phyloP scores from a whole-genome alignment of 2,329 filamentous ascomycete species.

The Calonectria pseudoreteaudii region DNA sequence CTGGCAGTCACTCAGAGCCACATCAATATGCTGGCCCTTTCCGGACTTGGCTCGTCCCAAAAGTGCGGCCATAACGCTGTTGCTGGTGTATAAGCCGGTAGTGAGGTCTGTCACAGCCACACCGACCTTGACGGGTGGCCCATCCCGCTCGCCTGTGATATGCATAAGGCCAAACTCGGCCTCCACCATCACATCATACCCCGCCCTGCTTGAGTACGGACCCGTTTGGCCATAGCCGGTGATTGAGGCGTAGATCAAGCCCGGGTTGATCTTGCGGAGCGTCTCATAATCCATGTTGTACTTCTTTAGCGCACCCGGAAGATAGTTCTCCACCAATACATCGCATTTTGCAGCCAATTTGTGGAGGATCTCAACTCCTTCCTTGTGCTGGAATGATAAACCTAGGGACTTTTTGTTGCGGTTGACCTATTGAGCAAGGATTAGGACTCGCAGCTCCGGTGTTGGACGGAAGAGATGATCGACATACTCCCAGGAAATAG shows the following conservation, averaged over 20 bases:
- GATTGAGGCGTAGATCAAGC: constrained; percentile 93
- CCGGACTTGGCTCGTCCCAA: constrained; percentile 80
- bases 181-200: constrained; percentile 99
- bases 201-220: constrained; percentile 86
- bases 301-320: constrained; percentile 89
- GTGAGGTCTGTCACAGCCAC: constrained; percentile 97
- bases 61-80: constrained; percentile 94
- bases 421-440: constrained; percentile 73
- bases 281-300: constrained; percentile 91
- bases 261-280: constrained; percentile 83
- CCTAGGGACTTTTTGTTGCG: constrained; percentile 97
- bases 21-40: constrained; percentile 91
- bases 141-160: constrained; percentile 90
- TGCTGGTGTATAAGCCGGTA: constrained; percentile 93
- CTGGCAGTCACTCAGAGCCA: constrained; percentile 92
- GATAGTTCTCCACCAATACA: constrained; percentile 95
- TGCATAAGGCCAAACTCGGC: constrained; percentile 99
- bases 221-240: constrained; percentile 98
- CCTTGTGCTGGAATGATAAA: constrained; percentile 87
- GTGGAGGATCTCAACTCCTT: constrained; percentile 89
- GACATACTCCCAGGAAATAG: constrained; percentile 87
- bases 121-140: constrained; percentile 94
- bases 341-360: constrained; percentile 87
- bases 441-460: constrained; percentile 31
- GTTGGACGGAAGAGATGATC: not conserved